Percentiles rank a stretch among this genome's conserved stretches.
Evolutionary conservation across 768 basidiomycete genomes (phyloP).

Genomic region (Podaxis pistillaris): DNA sequence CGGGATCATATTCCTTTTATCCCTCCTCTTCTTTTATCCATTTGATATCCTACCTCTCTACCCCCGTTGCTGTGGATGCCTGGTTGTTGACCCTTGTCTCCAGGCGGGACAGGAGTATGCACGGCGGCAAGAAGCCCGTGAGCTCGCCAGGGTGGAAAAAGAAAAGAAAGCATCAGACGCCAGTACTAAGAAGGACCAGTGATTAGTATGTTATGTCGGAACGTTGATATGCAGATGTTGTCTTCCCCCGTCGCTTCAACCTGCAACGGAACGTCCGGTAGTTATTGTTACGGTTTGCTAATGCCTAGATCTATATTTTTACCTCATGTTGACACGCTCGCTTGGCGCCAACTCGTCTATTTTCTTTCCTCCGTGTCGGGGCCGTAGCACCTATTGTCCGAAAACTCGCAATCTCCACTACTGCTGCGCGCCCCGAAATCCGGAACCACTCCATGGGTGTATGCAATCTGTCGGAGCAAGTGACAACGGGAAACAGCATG

Average conservation of each 20-base stretch:
- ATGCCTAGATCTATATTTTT: background rate
- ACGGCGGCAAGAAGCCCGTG: constrained; percentile 54
- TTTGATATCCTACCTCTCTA: background rate
- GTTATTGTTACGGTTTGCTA: background rate
- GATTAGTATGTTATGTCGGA: constrained; percentile 13
- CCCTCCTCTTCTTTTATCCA: constrained; percentile 6
- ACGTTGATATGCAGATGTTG: background rate
- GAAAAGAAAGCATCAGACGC: constrained; percentile 26
- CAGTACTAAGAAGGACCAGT: constrained; percentile 41
- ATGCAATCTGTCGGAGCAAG: background rate
- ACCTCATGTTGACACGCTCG: background rate
- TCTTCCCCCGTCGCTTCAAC: background rate
- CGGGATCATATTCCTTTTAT: constrained; percentile 25
- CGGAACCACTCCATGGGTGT: background rate
- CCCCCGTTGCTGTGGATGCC: background rate
- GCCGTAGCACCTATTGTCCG: background rate
- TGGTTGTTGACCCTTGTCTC: constrained; percentile 13
- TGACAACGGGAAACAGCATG: background rate
- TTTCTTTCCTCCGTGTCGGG: constrained; percentile 13
- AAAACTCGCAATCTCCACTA: constrained; percentile 11
- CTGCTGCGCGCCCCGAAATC: background rate
- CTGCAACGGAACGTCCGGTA: background rate
- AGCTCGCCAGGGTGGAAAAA: constrained; percentile 26
- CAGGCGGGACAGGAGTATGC: constrained; percentile 89
- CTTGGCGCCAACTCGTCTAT: background rate